phyloP scores from a whole-genome alignment of 2,329 filamentous ascomycete genomes.

The Scedosporium minutisporum region DNA sequence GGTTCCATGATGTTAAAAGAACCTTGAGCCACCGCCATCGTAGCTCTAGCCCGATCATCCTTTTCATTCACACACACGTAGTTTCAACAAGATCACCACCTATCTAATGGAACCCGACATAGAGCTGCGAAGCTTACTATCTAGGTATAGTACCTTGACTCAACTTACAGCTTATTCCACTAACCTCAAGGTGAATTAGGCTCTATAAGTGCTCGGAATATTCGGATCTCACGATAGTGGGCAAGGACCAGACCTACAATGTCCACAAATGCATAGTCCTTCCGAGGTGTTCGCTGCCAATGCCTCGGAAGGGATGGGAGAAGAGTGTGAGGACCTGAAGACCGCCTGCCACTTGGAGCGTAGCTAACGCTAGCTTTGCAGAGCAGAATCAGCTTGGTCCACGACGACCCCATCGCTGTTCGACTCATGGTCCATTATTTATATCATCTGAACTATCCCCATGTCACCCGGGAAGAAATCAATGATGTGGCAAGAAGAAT shows the following conservation, averaged over 20 bases:
- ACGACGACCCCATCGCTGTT: not conserved
- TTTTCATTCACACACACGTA: too few species aligned
- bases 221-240: not conserved
- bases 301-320: not conserved
- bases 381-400: not conserved
- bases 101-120: too few species aligned
- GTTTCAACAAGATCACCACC: too few species aligned
- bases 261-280: not conserved
- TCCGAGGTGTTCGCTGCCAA: not conserved
- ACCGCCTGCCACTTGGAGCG: too few species aligned
- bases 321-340: too few species aligned
- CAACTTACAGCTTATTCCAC: too few species aligned
- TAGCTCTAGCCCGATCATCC: too few species aligned
- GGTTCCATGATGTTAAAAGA: too few species aligned
- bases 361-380: not conserved
- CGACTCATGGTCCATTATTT: not conserved
- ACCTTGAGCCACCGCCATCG: too few species aligned
- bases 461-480: not conserved
- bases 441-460: not conserved
- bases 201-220: not conserved
- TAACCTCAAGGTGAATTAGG: not conserved
- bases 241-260: not conserved
- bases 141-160: too few species aligned
- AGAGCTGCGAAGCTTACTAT: too few species aligned
- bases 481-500: not conserved